Base-by-base conservation (phyloP, 1,284 basidiomycete species). In the Cryptococcus jaspeensis region DNA sequence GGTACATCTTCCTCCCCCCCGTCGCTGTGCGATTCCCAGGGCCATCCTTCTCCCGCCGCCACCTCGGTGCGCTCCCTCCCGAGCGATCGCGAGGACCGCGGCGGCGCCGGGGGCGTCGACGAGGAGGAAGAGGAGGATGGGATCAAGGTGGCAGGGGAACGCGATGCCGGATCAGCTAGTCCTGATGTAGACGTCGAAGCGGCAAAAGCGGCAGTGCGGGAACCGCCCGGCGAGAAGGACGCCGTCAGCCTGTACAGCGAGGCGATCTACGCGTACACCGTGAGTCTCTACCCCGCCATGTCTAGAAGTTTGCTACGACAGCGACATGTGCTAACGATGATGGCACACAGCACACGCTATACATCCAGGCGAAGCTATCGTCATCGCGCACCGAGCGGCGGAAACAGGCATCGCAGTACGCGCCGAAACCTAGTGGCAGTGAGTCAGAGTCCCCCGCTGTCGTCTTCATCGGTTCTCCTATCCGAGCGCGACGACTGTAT, bases 231-330 rank as follows among this genome's bases (percentile, higher is more conserved):
- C n/a, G 55, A 44, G 2, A 40, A 55, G 23, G 53, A 58, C 18
- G 52, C 57, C 3, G 47, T 62, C 7, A 35, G n/a, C 11, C 9
- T 54, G 39, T 66, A 66, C 52, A 60, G 50, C 18, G 43, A 60
- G 47, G 58, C 43, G 5, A n/a, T 66, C 16, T 62, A 64, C 38
- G 58, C 60, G 6, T 66, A 66, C 53, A 66, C 64, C 12, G 64
- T 66, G 47, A 52, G 64, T 63, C 8, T 6, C 35, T 20, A 7
- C 5, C 28, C n/a, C 22, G 5, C 40, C 11, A 32, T 8, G 38
- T 16, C 16, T 36, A 5, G 12, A 18, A 32, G 41, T 16, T n/a
- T 39, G 15, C n/a, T n/a, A 37, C 11, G 15, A 18, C 44, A 20
- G 32, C 40, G 23, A 36, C 1, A 44, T 28, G 12, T 5, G 5